phyloP scores from a whole-genome alignment of 1,139 yeast genomes.

The Saccharomycopsis hybrid region DNA sequence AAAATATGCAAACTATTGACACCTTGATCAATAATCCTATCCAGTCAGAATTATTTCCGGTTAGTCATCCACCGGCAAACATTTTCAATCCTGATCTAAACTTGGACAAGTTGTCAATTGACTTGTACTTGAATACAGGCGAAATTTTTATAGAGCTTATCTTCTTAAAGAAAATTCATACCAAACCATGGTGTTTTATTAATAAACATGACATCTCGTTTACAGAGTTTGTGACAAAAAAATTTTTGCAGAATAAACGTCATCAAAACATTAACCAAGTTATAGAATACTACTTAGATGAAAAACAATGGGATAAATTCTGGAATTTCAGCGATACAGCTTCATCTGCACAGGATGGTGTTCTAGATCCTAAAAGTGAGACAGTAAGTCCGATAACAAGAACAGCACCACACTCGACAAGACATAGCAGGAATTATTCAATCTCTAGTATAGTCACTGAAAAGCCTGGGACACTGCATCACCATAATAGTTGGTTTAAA shows the following conservation, averaged over 20 bases:
- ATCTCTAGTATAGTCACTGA: too few species aligned
- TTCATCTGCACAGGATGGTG: too few species aligned
- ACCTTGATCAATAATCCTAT: conserved; percentile 13
- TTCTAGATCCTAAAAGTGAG: too few species aligned
- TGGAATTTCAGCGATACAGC: conserved; percentile 13
- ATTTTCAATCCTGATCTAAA: conserved; percentile 15
- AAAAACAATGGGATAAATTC: conserved; percentile 18
- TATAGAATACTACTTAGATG: conserved; percentile 17
- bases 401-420: too few species aligned
- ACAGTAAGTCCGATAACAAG: too few species aligned
- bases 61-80: conserved; percentile 4
- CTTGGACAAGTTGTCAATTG: conserved; percentile 15
- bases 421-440: too few species aligned
- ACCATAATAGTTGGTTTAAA: too few species aligned
- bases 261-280: conserved; percentile 16
- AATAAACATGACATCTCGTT: conserved; percentile 17
- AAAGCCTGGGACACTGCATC: too few species aligned
- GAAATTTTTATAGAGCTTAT: conserved; percentile 19
- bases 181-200: conserved; percentile 21
- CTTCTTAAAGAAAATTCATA: conserved; percentile 15
- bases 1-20: conserved; percentile 7
- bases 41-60: conserved; percentile 13
- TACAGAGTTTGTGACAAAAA: conserved; percentile 18
- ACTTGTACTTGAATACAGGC: conserved; percentile 18
- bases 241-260: conserved; percentile 9